Base-by-base conservation (phyloP, 2,329 filamentous ascomycete species). In the Curvularia eragrostidis region DNA sequence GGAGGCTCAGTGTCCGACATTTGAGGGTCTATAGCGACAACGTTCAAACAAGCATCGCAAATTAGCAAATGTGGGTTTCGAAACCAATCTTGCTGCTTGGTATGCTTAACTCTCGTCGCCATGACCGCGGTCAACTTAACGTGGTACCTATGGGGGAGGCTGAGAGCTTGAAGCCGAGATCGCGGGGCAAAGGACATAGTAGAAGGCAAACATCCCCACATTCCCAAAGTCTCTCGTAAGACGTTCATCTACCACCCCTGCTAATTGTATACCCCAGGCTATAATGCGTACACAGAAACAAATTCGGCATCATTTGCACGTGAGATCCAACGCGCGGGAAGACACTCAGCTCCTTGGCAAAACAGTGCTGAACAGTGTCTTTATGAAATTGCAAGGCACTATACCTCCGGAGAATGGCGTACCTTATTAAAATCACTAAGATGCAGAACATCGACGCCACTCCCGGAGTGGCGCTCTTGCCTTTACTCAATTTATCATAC, bases 101-200 rank as follows among this genome's bases (percentile, higher is more conserved):
- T 34, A 10, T 49, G n/a, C 7, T 41, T 5, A 15, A 10, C 10
- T 38, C 15, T 32, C 1, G 38, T 19, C 7, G 13, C 19, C 19
- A 36, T 26, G 18, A 2, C 19, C 19, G 24, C 8, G 23, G 39
- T 10, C 3, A 9, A 26, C 26, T 28, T n/a, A 57, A 51, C 52
- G 55, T 48, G 32, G 50, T 56, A 61, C 59, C 53, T 50, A 54
- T 34, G 18, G 44, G 56, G 57, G 52, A 61, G 62, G 61, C 56
- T 61, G 26, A 55, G 47, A 54, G 44, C 36, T 47, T 56, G 62
- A 54, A 51, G 54, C 64, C 66, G 62, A 64, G 56, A 68, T 69
- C 65, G 67, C 67, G 69, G 71, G 69, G 70, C 71, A 71, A 24
- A 26, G 50, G 54, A 36, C 51, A 58, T 57, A 65, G 60, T 57